phyloP scores from a whole-genome alignment of 805 yeast genomes.

The Scheffersomyces coipomensis region DNA sequence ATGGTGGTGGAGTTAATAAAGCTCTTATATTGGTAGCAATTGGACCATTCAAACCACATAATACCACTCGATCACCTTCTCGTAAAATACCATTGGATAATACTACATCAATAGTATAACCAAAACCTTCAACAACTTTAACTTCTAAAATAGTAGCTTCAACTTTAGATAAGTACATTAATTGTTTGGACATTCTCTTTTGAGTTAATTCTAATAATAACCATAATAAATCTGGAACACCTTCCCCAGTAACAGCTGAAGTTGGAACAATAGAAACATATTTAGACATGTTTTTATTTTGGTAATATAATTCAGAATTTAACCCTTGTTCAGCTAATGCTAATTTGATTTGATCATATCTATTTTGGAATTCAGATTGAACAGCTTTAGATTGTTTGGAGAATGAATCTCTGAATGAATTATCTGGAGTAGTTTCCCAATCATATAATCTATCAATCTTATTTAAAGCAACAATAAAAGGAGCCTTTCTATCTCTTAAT shows the following conservation, averaged over 20 bases:
- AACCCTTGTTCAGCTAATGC: conserved; percentile 97
- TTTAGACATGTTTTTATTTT: conserved; percentile 89
- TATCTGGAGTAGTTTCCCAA: conserved; percentile 89
- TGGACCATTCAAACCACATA: conserved; percentile 98
- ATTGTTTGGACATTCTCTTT: conserved; percentile 97
- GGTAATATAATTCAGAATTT: conserved; percentile 94
- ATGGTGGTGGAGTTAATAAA: conserved; percentile 93
- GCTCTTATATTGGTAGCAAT: conserved; percentile 96
- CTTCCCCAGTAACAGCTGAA: conserved; percentile 99
- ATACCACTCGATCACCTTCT: conserved; percentile 93
- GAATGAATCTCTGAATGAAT: conserved; percentile 93
- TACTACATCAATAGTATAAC: conserved; percentile 97
- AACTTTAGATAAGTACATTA: conserved; percentile 89
- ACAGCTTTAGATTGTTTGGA: conserved; percentile 80
- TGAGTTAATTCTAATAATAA: conserved; percentile 92
- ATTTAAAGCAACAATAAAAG: conserved; percentile 94
- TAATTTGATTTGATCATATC: conserved; percentile 80
- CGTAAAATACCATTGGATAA: conserved; percentile 92
- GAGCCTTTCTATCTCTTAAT: conserved; percentile 95
- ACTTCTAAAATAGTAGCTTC: conserved; percentile 98
- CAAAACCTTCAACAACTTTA: conserved; percentile 96
- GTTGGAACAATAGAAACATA: conserved; percentile 97
- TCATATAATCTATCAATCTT: conserved; percentile 96
- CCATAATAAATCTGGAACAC: conserved; percentile 98
- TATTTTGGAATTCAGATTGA: conserved; percentile 86